Evolutionary conservation across 257 asterid species (phyloP).

Genomic region (Leptodermis oblonga): DNA sequence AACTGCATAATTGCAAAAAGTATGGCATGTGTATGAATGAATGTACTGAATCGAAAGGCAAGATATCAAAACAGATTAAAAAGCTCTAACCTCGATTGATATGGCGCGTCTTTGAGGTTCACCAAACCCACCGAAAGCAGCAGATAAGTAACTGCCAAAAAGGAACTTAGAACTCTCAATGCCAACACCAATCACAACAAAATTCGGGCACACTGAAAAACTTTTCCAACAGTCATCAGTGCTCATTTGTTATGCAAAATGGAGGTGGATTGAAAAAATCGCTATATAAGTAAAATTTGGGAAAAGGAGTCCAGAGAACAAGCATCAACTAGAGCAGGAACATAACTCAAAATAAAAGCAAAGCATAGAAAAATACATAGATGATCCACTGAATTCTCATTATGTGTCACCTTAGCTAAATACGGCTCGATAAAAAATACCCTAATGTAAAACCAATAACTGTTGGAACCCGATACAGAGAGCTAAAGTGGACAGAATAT

Average conservation of each 20-base stretch:
- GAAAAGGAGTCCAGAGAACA: neutral
- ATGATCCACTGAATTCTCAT: neutral
- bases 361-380: neutral
- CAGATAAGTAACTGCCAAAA: constrained; percentile 57
- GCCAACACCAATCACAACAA: neutral
- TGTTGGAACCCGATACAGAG: neutral
- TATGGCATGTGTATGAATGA: neutral
- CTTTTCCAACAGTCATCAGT: neutral
- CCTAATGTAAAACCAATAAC: neutral
- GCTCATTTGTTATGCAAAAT: neutral
- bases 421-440: neutral
- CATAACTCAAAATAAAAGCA: neutral
- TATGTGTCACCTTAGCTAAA: neutral
- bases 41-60: neutral
- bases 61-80: neutral
- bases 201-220: neutral
- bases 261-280: no score
- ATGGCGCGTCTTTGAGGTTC: constrained; percentile 86
- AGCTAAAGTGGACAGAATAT: neutral
- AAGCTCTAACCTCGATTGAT: constrained; percentile 64
- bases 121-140: constrained; percentile 68
- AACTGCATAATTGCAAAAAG: neutral
- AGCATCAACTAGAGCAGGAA: neutral
- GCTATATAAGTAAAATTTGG: neutral
- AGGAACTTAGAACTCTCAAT: neutral